Base-by-base conservation (phyloP, 805 yeast species). In the Ogataea pilisensis region DNA sequence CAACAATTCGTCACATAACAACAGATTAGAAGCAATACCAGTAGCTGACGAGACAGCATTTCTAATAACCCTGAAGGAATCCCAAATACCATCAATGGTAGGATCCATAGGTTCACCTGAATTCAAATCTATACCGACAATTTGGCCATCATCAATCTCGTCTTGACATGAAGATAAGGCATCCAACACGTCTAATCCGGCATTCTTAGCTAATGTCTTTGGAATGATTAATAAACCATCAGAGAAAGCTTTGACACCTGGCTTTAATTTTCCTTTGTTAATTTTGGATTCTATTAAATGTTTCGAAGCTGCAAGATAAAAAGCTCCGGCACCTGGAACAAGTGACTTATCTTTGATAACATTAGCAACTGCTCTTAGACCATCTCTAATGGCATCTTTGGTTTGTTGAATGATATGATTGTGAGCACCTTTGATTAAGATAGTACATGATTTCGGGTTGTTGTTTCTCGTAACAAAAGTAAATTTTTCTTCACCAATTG, bases 81-180 rank as follows among this genome's bases (percentile, higher is more conserved):
- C 99, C 95, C 96, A 93, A 43, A 93, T 79, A 46, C 99, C 99
- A 60, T 87, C 96, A 39, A 85, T 75, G 7, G 87, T 75, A 36
- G 99, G 97, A 59, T 91, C 97, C 77, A 91, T 82, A 37, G 97
- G 93, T 60, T 90, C 96, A 30, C 99, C 99, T 9, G 91, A 75
- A 45, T 77, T 78, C 50, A 93, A 74, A 62, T 93, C 96, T 40
- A 93, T 81, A 42, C 99, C 99, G 33, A 90, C 95, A 25, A 79
- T 76, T 55, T 85, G 80, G 38, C 83, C 93, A 34, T 84, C 93
- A 32, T 73, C 77, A 42, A 82, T 75, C 62, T 85, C 95, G 65
- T 93, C 99, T 66, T 88, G 95, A 53, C 95, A 88, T 42, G 82
- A 76, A 21, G 93, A 80, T 19, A 93, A 73, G 9, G 96, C 82